These are phyloP conservation scores for Aspergillus sp. DNA, from an alignment of 2,329 filamentous ascomycete genomes.

Conservation along the genomic window DNA sequence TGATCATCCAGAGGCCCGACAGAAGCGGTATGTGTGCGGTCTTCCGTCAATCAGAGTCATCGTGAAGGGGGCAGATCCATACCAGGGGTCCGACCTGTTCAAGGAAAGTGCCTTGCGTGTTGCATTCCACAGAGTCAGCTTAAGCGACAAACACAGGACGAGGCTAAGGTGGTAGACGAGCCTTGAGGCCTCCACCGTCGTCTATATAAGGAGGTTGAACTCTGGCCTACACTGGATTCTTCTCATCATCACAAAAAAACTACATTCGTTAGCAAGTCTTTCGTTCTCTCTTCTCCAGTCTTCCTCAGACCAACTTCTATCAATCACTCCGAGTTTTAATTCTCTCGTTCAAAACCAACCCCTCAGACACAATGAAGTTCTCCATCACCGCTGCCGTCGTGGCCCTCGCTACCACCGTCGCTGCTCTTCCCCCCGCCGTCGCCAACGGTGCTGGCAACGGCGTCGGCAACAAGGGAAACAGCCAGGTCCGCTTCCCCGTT, in stretches of 20 bases:
- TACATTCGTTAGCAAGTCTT: constrained; percentile 31
- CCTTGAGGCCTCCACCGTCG: constrained; percentile 23
- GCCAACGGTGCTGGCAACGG: constrained; percentile 19
- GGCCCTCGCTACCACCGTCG: constrained; percentile 34
- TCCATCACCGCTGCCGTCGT: constrained; percentile 33
- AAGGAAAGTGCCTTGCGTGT: constrained; percentile 21
- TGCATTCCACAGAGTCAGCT: constrained; percentile 29
- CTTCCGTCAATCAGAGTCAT: not conserved
- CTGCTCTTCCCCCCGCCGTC: constrained; percentile 28
- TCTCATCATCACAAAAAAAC: constrained; percentile 29
- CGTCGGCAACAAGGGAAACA: constrained; percentile 32
- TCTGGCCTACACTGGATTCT: constrained; percentile 9
- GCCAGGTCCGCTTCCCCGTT: constrained; percentile 34
- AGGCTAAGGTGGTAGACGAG: constrained; percentile 7
- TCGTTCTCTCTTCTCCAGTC: constrained; percentile 24
- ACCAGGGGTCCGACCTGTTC: constrained; percentile 2
- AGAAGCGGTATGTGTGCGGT: not conserved
- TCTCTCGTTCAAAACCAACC: constrained; percentile 31
- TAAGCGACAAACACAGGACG: constrained; percentile 5
- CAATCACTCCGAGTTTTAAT: constrained; percentile 8
- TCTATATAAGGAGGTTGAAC: constrained; percentile 34
- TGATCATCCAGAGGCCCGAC: not conserved
- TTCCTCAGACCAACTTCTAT: constrained; percentile 14
- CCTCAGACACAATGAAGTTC: constrained; percentile 41
- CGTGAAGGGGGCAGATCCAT: constrained; percentile 18